phyloP scores from a whole-genome alignment of 306 rosid genomes.

The Trifolium subterraneum region DNA sequence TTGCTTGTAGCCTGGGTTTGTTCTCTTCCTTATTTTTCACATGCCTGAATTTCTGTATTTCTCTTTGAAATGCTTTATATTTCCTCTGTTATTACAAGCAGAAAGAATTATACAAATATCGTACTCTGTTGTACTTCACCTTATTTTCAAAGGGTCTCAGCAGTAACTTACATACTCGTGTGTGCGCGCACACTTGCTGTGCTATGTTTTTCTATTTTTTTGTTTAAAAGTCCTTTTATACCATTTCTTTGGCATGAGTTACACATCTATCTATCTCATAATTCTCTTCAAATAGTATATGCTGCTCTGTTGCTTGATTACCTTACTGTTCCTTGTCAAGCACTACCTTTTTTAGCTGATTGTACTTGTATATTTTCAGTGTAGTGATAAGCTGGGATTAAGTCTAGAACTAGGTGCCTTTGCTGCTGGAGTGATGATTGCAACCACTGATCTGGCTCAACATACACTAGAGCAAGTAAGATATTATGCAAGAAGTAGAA shows the following conservation, averaged over 20 bases:
- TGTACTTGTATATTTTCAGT: constrained; percentile 62
- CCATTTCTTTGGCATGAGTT: constrained; percentile 33
- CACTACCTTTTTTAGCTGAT: constrained; percentile 33
- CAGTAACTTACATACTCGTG: constrained; percentile 6
- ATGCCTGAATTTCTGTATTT: constrained; percentile 34
- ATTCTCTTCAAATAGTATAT: constrained; percentile 14
- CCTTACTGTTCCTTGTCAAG: constrained; percentile 16
- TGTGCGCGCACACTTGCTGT: constrained; percentile 3
- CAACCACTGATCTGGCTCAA: constrained; percentile 96
- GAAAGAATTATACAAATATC: constrained; percentile 2
- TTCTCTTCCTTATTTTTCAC: constrained; percentile 43
- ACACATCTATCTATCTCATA: neutral
- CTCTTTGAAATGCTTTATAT: constrained; percentile 29
- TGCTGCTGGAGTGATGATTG: constrained; percentile 99
- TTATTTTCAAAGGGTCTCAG: constrained; percentile 32
- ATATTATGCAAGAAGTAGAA: constrained; percentile 19
- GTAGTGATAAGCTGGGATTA: constrained; percentile 96
- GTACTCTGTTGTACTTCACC: constrained; percentile 17
- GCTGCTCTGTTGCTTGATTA: constrained; percentile 38
- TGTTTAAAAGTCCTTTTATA: neutral
- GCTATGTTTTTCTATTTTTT: neutral
- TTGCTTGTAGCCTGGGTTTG: constrained; percentile 95
- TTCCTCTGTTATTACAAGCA: constrained; percentile 16
- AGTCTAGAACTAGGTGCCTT: constrained; percentile 97
- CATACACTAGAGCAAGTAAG: constrained; percentile 97